A percentile compares a stretch with the other conserved stretches of the same genome.
Conservation (phyloP, 1,284 basidiomycete species). For the Microbotryomycetes sp. region DNA sequence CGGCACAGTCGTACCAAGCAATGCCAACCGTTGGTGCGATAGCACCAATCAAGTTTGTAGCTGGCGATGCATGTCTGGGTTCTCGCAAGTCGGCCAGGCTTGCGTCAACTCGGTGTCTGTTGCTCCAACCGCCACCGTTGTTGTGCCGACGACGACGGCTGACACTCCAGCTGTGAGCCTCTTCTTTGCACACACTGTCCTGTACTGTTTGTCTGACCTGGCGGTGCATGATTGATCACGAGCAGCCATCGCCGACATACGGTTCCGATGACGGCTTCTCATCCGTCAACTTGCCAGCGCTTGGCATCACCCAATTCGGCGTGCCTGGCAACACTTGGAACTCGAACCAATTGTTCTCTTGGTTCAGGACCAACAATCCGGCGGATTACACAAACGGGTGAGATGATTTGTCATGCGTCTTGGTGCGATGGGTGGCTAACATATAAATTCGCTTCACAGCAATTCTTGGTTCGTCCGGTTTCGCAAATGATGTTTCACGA, state of each 20-base stretch:
- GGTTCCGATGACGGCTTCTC: not conserved
- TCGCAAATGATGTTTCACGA: no score
- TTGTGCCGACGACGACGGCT: not conserved
- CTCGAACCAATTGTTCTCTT: not conserved
- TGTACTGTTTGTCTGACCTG: no score
- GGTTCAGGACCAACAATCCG: constrained; percentile 1
- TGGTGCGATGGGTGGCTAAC: no score
- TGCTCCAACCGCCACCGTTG: not conserved
- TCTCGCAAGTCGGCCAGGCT: not conserved
- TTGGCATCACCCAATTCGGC: not conserved
- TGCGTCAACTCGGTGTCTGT: not conserved
- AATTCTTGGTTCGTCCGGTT: not conserved
- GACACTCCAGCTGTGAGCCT: not conserved
- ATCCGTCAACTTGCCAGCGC: not conserved
- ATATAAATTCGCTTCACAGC: not conserved
- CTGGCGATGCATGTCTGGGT: not conserved
- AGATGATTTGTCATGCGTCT: not conserved
- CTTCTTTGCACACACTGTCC: not conserved
- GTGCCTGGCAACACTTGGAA: not conserved
- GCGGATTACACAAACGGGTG: not conserved
- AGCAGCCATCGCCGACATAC: not conserved
- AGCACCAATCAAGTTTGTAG: not conserved
- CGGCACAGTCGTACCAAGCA: not conserved
- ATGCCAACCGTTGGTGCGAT: not conserved
- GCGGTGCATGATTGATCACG: no score